Base-by-base conservation (phyloP, 2,329 filamentous ascomycete species). In the Beauveria rudraprayagi region DNA sequence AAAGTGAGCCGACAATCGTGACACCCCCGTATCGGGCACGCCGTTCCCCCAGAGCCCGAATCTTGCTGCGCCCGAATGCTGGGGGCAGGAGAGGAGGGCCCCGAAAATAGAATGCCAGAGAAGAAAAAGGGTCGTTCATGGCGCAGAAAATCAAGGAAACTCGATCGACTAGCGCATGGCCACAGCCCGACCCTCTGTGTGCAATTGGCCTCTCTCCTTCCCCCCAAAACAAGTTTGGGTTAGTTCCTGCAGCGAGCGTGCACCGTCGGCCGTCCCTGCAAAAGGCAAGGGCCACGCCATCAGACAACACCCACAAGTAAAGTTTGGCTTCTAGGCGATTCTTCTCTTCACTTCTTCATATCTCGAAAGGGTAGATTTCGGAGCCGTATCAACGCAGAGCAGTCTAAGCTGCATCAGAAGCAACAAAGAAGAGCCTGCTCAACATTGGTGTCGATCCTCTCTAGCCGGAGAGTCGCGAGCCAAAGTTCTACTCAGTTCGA, bases 111-210 rank as follows among this genome's bases (percentile, higher is more conserved):
- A 34, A 48, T n/a, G 8, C n/a, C n/a, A 37, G n/a, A 17, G 28
- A 24, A 48, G 28, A 24, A 48, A 28, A 56, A 47, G 54, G 28
- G 51, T 54, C 51, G 51, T 16, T 16, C 34, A 11, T 37, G 28
- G 14, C 43, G 34, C 43, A 56, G 28, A 37, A 56, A 56, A 56
- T 40, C 54, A 56, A 56, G 54, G 54, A 56, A 56, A 56, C 28
- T 56, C 54, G 43, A 56, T 56, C 41, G 34, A 37, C 54, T 56
- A 56, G 54, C 43, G 54, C 54, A n/a, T 56, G 14, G 28, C 54
- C 54, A 56, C 54, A 56, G 26, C 41, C 54, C 43, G 14, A 28
- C 26, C 17, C 26, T 22, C 37, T 30, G 28, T 28, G 1, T 30
- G 28, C 28, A n/a, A 9, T 16, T 17, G 6, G 28, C 28, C n/a